These are phyloP conservation scores for Aspergillus alliaceus DNA, from an alignment of 2,329 filamentous ascomycete species.

Conservation along the genomic window DNA sequence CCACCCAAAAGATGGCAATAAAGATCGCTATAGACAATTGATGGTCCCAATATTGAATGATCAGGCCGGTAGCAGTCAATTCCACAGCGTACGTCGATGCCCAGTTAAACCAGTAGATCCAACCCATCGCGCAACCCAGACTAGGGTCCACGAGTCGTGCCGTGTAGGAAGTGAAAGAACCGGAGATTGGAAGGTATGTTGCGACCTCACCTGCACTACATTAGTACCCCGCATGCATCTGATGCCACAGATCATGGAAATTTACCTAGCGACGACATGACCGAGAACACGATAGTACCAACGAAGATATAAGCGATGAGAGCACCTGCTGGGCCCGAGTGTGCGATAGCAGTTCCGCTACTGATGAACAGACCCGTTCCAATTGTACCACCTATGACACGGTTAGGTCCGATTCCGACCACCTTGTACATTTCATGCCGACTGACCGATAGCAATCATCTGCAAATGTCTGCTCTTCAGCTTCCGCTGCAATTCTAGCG, in stretches of 20 bases:
- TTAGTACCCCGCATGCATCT: neutral
- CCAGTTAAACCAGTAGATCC: constrained; percentile 82
- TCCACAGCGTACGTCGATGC: constrained; percentile 71
- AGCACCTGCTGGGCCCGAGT: constrained; percentile 63
- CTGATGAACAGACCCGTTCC: constrained; percentile 72
- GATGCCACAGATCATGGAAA: neutral
- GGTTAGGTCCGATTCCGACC: neutral
- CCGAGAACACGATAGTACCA: constrained; percentile 69
- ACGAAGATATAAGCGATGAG: constrained; percentile 69
- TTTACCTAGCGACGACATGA: constrained; percentile 61
- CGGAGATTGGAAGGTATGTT: constrained; percentile 72
- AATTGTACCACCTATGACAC: constrained; percentile 57
- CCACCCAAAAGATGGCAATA: constrained; percentile 70
- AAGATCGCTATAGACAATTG: constrained; percentile 66
- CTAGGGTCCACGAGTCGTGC: constrained; percentile 72
- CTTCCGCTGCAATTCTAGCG: constrained; percentile 19
- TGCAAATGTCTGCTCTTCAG: constrained; percentile 23
- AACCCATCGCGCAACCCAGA: constrained; percentile 73
- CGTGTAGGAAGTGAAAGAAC: constrained; percentile 75
- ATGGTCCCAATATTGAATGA: constrained; percentile 71
- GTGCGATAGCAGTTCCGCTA: constrained; percentile 61
- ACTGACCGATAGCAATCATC: constrained; percentile 24
- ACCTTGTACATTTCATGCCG: neutral
- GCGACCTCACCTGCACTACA: constrained; percentile 60
- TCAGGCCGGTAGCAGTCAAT: constrained; percentile 67